Evolutionary conservation across 805 yeast genomes (phyloP), one percentile per base, ranked within the genome.

Genomic region (Saturnispora saitoi): DNA sequence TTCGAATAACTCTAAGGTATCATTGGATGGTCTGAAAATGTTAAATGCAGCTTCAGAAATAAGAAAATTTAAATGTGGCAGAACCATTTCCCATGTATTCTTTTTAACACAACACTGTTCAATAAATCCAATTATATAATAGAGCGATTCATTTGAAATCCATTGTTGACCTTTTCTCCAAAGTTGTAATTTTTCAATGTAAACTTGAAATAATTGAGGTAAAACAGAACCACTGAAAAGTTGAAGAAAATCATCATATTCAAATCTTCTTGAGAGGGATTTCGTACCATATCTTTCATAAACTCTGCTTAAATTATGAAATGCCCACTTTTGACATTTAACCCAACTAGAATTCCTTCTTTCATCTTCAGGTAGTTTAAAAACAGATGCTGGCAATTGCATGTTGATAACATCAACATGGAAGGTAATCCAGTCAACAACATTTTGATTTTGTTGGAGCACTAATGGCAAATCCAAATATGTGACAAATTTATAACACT

Each of bases 311-410:
- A 90, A 62, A 62, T 86, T 88, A 22, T 87, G 88, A 59, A 80
- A 81, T 0, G 95, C 78, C 97, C 98, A 91, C 64, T 91, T 93
- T 68, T 76, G 90, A 56, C 80, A 77, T 66, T 80, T 91, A 60
- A 70, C 81, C 83, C 83, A 85, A 43, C 79, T 82, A 56, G 76
- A 70, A 19, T 66, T 55, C 43, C 67, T 70, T 44, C 78, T 70
- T 37, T 78, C 82, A 20, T 76, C 74, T 7, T 70, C 71, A 43
- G 78, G 80, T n/a, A 75, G 57, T 17, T 71, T 69, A 51, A 72
- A 51, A 2, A 79, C 77, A 38, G 73, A 72, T 0, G 60, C 52
- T 1, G 95, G 93, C 19, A 81, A 67, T 8, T 69, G 70, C 67
- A 78, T 73, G 53, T 75, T 75, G 45, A 87, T 78, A 4, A 86